Conservation (phyloP, 495 filamentous ascomycete species). For the Tirmania nivea region DNA sequence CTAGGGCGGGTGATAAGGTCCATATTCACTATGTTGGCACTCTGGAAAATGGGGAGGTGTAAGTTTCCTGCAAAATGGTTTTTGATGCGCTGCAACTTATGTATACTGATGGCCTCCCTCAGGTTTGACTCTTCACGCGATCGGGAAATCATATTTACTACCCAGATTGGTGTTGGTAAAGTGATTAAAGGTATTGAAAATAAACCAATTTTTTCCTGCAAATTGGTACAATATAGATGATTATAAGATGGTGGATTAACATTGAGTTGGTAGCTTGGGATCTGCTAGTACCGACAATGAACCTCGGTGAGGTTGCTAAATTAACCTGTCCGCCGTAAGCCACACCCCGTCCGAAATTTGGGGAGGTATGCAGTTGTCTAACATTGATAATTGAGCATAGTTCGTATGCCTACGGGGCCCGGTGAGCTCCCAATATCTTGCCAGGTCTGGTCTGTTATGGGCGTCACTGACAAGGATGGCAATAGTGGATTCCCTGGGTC, state of each 20-base stretch:
- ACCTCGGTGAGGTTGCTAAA: not conserved
- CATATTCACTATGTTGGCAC: slow-evolving; percentile 44
- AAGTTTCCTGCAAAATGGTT: not conserved
- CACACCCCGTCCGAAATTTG: too few species aligned
- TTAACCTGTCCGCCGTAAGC: not conserved
- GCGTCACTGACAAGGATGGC: not conserved
- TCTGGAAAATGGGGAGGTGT: slow-evolving; percentile 25
- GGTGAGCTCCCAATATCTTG: too few species aligned
- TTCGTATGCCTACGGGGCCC: too few species aligned
- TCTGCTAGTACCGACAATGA: not conserved
- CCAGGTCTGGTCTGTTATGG: too few species aligned
- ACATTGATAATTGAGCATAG: too few species aligned
- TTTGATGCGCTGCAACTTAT: not conserved
- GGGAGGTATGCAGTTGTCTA: too few species aligned
- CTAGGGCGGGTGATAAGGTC: slow-evolving; percentile 32
- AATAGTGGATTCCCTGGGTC: slow-evolving; percentile 24
- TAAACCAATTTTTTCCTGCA: too few species aligned
- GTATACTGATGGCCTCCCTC: not conserved
- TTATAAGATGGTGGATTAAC: not conserved
- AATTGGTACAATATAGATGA: too few species aligned
- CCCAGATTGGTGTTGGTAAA: slow-evolving; percentile 36
- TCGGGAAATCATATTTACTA: slow-evolving; percentile 28
- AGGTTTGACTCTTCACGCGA: slow-evolving; percentile 46
- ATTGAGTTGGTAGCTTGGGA: not conserved
- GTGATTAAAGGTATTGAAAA: slow-evolving; percentile 35